phyloP scores from a whole-genome alignment of 1,284 basidiomycete species.

The Cryptococcus jaspeensis region DNA sequence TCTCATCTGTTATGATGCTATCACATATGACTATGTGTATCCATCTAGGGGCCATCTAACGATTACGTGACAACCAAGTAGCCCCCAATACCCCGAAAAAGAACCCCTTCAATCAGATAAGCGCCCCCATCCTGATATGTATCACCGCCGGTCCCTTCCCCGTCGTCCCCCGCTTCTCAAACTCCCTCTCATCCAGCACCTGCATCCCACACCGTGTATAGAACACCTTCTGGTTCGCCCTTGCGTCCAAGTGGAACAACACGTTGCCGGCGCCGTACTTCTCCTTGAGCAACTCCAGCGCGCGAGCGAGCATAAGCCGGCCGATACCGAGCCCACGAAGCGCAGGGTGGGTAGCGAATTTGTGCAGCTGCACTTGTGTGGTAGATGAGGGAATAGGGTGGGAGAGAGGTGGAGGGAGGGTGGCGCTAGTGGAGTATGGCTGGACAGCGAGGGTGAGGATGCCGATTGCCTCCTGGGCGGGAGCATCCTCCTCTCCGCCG shows the following conservation, averaged over 20 bases:
- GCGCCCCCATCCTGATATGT: conserved; percentile 32
- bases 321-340: conserved; percentile 31
- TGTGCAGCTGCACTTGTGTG: conserved; percentile 27
- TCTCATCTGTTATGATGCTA: too few relatives aligned
- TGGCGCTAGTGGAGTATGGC: conserved; percentile 6
- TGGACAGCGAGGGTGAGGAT: conserved; percentile 23
- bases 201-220: conserved; percentile 25
- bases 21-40: too few relatives aligned
- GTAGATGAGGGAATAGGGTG: not conserved
- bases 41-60: too few relatives aligned
- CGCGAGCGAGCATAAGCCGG: conserved; percentile 12
- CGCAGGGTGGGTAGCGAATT: conserved; percentile 27
- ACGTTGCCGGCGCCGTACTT: conserved; percentile 1
- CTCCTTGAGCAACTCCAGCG: conserved; percentile 2
- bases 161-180: conserved; percentile 21
- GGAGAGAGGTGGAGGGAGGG: not conserved
- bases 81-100: too few relatives aligned
- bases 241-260: conserved; percentile 30
- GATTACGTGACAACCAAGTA: too few relatives aligned
- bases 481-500: not conserved
- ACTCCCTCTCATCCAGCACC: conserved; percentile 22
- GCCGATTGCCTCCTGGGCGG: conserved; percentile 12
- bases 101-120: conserved; percentile 10
- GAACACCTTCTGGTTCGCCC: conserved; percentile 23
- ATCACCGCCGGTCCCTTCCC: conserved; percentile 17